Conservation (phyloP, 495 filamentous ascomycete genomes). For the Trichodelitschia bisporula region DNA sequence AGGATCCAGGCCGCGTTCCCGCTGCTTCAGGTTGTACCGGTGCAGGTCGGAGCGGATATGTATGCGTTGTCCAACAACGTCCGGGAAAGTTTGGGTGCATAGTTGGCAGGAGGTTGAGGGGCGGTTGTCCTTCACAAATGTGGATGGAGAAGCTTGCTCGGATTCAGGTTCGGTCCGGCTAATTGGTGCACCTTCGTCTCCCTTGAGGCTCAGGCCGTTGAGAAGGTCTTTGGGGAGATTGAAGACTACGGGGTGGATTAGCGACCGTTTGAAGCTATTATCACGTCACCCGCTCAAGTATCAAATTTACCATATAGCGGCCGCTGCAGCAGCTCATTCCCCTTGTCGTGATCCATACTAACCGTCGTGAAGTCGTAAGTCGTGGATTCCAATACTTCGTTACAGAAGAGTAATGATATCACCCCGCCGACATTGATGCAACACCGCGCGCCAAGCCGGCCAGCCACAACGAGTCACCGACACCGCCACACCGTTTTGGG, state of each 20-base stretch:
- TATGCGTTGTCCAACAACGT: slow-evolving; percentile 55
- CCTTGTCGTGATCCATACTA: too few relatives aligned
- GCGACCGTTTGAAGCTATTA: background rate
- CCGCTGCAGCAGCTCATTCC: slow-evolving; percentile 31
- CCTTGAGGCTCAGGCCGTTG: slow-evolving; percentile 26
- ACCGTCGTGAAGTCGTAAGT: too few relatives aligned
- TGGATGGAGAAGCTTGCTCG: slow-evolving; percentile 4
- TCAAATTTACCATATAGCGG: slow-evolving; percentile 34
- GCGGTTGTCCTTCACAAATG: slow-evolving; percentile 8
- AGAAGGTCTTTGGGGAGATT: slow-evolving; percentile 65
- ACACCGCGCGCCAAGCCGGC: too few relatives aligned
- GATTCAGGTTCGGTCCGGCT: slow-evolving; percentile 5
- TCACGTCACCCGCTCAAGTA: too few relatives aligned
- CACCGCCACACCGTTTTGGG: too few relatives aligned
- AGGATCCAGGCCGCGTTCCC: slow-evolving; percentile 38
- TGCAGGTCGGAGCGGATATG: slow-evolving; percentile 87
- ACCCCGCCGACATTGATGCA: too few relatives aligned
- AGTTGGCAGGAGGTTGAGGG: slow-evolving; percentile 54
- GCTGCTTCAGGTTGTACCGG: slow-evolving; percentile 81
- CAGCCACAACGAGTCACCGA: too few relatives aligned
- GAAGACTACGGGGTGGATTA: slow-evolving; percentile 34
- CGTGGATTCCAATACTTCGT: too few relatives aligned
- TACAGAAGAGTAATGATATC: too few relatives aligned
- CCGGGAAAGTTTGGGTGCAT: slow-evolving; percentile 43
- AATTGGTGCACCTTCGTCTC: slow-evolving; percentile 4